Percentiles rank a stretch among this genome's conserved stretches.
Conservation (phyloP, 2,329 filamentous ascomycete species). For the Ophioceras dolichostomum region DNA sequence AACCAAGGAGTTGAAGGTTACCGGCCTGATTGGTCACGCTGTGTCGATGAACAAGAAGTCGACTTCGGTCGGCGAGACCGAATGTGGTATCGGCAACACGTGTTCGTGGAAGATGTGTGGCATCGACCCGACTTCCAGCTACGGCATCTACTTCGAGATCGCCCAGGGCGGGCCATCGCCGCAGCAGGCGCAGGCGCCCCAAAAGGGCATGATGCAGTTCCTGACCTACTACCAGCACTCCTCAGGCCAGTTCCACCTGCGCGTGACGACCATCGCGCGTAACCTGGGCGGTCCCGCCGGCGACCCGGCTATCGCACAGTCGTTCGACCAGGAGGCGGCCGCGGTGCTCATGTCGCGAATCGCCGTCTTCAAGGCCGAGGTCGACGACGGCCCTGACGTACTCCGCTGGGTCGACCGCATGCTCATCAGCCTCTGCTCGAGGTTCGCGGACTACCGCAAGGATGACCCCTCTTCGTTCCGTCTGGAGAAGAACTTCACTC, state of each 20-base stretch:
- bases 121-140: slow-evolving; percentile 87
- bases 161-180: slow-evolving; percentile 81
- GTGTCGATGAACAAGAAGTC: slow-evolving; percentile 98
- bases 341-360: slow-evolving; percentile 99
- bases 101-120: slow-evolving; percentile 99
- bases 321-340: slow-evolving; percentile 95
- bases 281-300: slow-evolving; percentile 88
- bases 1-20: slow-evolving; percentile 97
- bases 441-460: slow-evolving; percentile 96
- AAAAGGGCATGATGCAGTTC: slow-evolving; percentile 96
- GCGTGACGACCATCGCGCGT: slow-evolving; percentile 86
- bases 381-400: slow-evolving; percentile 97
- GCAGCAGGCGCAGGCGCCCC: slow-evolving; percentile 66
- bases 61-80: slow-evolving; percentile 89
- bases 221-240: slow-evolving; percentile 98
- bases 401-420: slow-evolving; percentile 97
- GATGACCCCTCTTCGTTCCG: slow-evolving; percentile 96
- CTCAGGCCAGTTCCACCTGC: slow-evolving; percentile 88
- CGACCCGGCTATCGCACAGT: slow-evolving; percentile 89
- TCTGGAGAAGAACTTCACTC: slow-evolving; percentile 95
- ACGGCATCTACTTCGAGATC: slow-evolving; percentile 96
- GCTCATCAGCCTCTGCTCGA: slow-evolving; percentile 90
- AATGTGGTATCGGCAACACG: slow-evolving; percentile 96
- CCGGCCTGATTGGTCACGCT: slow-evolving; percentile 90
- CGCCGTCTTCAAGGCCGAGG: slow-evolving; percentile 96